A percentile compares a stretch with the other conserved stretches of the same genome.
These are phyloP conservation scores for Hanseniaspora meyeri DNA, from an alignment of 805 yeast genomes.

Conservation along the genomic window DNA sequence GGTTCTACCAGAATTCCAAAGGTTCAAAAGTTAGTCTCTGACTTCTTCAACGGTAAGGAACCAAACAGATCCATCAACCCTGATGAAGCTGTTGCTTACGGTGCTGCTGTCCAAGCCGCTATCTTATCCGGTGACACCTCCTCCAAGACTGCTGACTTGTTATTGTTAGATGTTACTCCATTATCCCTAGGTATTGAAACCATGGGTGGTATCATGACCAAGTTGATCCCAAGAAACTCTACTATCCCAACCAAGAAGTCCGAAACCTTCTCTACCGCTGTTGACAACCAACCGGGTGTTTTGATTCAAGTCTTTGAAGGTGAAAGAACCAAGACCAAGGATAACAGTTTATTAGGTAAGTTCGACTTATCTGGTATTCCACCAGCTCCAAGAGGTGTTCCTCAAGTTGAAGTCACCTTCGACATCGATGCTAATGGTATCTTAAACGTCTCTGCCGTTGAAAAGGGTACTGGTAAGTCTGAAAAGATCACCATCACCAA, in stretches of 20 bases:
- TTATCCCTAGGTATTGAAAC: slow-evolving; percentile 97
- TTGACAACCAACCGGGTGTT: slow-evolving; percentile 99
- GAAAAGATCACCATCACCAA: slow-evolving; percentile 95
- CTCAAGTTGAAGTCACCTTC: slow-evolving; percentile 94
- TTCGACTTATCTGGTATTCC: slow-evolving; percentile 94
- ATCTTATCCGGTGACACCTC: slow-evolving; percentile 95
- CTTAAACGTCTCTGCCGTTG: slow-evolving; percentile 91
- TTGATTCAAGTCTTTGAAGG: slow-evolving; percentile 97
- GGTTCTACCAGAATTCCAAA: slow-evolving; percentile 99
- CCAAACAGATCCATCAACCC: slow-evolving; percentile 98
- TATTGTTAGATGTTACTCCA: slow-evolving; percentile 97
- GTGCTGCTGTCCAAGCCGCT: slow-evolving; percentile 99
- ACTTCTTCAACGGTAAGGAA: slow-evolving; percentile 96
- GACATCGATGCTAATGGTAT: slow-evolving; percentile 97
- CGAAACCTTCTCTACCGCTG: slow-evolving; percentile 93
- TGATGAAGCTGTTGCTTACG: slow-evolving; percentile 98
- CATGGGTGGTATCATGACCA: slow-evolving; percentile 99
- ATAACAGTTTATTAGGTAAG: slow-evolving; percentile 94
- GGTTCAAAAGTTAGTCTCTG: slow-evolving; percentile 92
- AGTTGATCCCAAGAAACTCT: slow-evolving; percentile 96
- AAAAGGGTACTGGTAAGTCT: slow-evolving; percentile 97
- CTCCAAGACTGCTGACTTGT: slow-evolving; percentile 92
- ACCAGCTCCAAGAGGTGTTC: slow-evolving; percentile 98
- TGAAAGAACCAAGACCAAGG: slow-evolving; percentile 94
- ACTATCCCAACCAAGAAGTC: slow-evolving; percentile 98